phyloP scores from a whole-genome alignment of 495 filamentous ascomycete species.

The Chaetomium fimeti region DNA sequence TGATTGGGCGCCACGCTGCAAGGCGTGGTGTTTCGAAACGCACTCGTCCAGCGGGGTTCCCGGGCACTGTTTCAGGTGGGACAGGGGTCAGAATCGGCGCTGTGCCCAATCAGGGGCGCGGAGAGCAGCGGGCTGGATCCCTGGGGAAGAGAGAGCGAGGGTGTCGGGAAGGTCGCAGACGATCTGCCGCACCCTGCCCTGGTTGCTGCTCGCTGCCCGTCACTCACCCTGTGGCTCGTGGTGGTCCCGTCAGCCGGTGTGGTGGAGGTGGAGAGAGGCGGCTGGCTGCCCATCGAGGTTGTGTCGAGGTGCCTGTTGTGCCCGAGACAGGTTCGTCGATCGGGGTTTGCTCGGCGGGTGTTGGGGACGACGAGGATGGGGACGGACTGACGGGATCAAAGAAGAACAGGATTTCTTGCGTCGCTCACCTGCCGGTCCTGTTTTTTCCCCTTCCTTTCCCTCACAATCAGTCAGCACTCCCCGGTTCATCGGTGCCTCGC shows the following conservation, averaged over 20 bases:
- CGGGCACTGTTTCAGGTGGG: slow-evolving; percentile 34
- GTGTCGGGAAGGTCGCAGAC: slow-evolving; percentile 16
- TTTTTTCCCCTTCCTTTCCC: background rate
- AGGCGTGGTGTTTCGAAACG: slow-evolving; percentile 37
- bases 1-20: slow-evolving; percentile 35
- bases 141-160: background rate
- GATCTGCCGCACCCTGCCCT: slow-evolving; percentile 25
- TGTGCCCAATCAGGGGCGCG: slow-evolving; percentile 9
- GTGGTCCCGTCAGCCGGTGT: no score
- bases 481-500: slow-evolving; percentile 5
- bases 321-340: background rate
- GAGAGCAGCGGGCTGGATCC: background rate
- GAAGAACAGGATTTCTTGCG: background rate
- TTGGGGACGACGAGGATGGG: background rate
- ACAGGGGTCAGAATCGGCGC: background rate
- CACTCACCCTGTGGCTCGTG: background rate
- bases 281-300: background rate
- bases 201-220: background rate
- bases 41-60: slow-evolving; percentile 24
- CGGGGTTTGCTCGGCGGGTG: background rate
- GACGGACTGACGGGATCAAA: background rate
- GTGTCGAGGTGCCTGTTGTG: background rate
- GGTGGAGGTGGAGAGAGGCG: background rate
- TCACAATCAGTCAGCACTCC: background rate
- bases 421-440: background rate